phyloP scores from a whole-genome alignment of 768 basidiomycete genomes.

The Leccinum fibrillosum region DNA sequence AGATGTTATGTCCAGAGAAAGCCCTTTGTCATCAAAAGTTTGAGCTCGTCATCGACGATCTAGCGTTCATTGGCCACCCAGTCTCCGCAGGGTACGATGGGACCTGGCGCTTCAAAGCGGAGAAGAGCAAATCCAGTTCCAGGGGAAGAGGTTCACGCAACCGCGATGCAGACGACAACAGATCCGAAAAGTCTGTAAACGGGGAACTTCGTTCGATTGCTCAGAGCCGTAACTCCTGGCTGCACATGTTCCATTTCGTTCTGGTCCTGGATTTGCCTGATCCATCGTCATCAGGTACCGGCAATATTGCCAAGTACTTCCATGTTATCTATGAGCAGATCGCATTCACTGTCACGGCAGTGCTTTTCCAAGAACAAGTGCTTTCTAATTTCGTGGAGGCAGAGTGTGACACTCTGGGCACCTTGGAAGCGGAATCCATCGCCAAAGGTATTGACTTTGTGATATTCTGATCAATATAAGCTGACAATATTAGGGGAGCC shows the following conservation, averaged over 20 bases:
- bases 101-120: conserved; percentile 71
- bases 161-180: conserved; percentile 35
- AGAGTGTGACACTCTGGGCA: conserved; percentile 69
- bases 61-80: conserved; percentile 93
- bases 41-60: conserved; percentile 85
- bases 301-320: conserved; percentile 74
- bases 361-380: conserved; percentile 89
- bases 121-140: conserved; percentile 47
- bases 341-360: conserved; percentile 86
- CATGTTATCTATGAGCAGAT: conserved; percentile 89
- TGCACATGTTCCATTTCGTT: conserved; percentile 82
- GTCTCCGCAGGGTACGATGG: conserved; percentile 77
- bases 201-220: conserved; percentile 31
- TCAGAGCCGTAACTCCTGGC: conserved; percentile 42
- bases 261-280: conserved; percentile 88
- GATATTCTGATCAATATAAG: not conserved
- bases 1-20: conserved; percentile 71
- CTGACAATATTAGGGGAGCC: conserved; percentile 46
- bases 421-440: conserved; percentile 68
- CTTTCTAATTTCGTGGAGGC: conserved; percentile 79
- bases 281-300: conserved; percentile 79
- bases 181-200: conserved; percentile 31
- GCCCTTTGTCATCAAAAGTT: conserved; percentile 93
- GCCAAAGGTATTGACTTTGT: conserved; percentile 57
- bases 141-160: conserved; percentile 58